Percentiles rank a stretch among this genome's conserved stretches.
phyloP scores from a whole-genome alignment of 1,284 basidiomycete species.

The Fomitiporia mediterranea region DNA sequence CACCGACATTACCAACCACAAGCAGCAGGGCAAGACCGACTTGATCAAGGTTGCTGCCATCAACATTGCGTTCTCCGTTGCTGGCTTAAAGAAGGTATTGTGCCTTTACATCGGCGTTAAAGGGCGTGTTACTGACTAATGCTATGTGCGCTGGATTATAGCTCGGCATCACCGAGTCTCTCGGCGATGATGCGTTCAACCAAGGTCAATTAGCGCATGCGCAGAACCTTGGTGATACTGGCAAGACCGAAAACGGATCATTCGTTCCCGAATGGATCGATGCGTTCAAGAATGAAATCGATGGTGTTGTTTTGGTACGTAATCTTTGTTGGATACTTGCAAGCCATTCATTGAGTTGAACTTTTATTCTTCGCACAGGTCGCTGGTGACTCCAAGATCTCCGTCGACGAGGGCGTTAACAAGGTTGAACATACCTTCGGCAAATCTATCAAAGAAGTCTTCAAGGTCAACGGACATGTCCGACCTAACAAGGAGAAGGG shows the following conservation, averaged over 20 bases:
- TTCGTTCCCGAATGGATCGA: slow-evolving; percentile 31
- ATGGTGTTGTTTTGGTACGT: slow-evolving; percentile 33
- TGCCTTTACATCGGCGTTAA: not conserved
- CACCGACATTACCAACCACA: slow-evolving; percentile 31
- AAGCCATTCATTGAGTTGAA: not conserved
- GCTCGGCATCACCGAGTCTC: slow-evolving; percentile 33
- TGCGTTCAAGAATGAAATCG: slow-evolving; percentile 32
- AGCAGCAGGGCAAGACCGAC: slow-evolving; percentile 33
- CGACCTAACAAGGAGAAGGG: slow-evolving; percentile 33
- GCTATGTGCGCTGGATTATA: not conserved
- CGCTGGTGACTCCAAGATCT: slow-evolving; percentile 29
- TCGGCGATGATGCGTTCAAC: slow-evolving; percentile 31
- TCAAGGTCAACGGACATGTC: slow-evolving; percentile 29
- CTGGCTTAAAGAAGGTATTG: slow-evolving; percentile 20
- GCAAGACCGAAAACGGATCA: slow-evolving; percentile 9
- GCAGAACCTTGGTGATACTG: slow-evolving; percentile 26
- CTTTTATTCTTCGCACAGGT: slow-evolving; percentile 18
- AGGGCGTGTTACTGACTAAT: not conserved
- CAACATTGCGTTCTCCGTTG: slow-evolving; percentile 24
- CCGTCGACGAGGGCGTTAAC: slow-evolving; percentile 23
- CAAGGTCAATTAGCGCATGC: slow-evolving; percentile 32
- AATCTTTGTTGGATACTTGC: not conserved
- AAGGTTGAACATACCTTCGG: slow-evolving; percentile 28
- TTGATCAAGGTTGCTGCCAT: slow-evolving; percentile 24
- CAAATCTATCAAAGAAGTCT: slow-evolving; percentile 29